These are phyloP conservation scores for Myxozyma udenii DNA, from an alignment of 805 yeast genomes.

Conservation along the genomic window DNA sequence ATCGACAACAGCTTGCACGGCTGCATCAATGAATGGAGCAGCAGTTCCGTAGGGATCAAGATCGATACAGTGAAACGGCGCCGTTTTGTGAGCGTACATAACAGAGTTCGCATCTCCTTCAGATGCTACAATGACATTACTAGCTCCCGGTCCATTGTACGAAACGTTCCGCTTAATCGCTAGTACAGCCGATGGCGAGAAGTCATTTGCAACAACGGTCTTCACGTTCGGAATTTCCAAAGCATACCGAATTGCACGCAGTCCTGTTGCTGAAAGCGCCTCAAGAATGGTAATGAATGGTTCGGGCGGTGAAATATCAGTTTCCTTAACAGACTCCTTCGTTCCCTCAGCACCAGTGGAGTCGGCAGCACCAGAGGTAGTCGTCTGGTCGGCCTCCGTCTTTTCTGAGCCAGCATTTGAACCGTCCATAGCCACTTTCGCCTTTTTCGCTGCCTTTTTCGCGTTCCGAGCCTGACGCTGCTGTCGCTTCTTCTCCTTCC, in stretches of 20 bases:
- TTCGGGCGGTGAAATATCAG: constrained; percentile 6
- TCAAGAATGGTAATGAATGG: constrained; percentile 73
- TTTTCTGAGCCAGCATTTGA: neutral
- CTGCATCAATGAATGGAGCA: constrained; percentile 90
- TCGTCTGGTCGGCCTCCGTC: neutral
- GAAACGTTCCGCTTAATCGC: constrained; percentile 70
- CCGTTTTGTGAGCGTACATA: constrained; percentile 51
- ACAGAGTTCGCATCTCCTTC: constrained; percentile 87
- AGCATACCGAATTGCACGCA: constrained; percentile 89
- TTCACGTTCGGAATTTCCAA: constrained; percentile 79
- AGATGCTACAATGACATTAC: constrained; percentile 57
- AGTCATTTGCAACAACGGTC: constrained; percentile 82
- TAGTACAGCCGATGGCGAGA: constrained; percentile 78
- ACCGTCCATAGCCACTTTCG: constrained; percentile 7
- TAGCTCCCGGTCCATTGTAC: constrained; percentile 64
- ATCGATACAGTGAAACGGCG: constrained; percentile 76
- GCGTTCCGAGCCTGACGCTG: constrained; percentile 21
- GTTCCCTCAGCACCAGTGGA: constrained; percentile 12
- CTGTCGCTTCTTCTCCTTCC: constrained; percentile 35
- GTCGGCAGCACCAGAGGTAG: constrained; percentile 9
- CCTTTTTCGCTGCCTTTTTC: constrained; percentile 2
- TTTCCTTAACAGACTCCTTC: constrained; percentile 12
- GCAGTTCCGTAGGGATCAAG: constrained; percentile 98
- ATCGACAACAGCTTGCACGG: constrained; percentile 76
- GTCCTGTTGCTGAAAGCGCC: constrained; percentile 92